A percentile compares a stretch with the other conserved stretches of the same genome.
Evolutionary conservation across 345 rosid species (phyloP).

Genomic region (Populus euphratica): DNA sequence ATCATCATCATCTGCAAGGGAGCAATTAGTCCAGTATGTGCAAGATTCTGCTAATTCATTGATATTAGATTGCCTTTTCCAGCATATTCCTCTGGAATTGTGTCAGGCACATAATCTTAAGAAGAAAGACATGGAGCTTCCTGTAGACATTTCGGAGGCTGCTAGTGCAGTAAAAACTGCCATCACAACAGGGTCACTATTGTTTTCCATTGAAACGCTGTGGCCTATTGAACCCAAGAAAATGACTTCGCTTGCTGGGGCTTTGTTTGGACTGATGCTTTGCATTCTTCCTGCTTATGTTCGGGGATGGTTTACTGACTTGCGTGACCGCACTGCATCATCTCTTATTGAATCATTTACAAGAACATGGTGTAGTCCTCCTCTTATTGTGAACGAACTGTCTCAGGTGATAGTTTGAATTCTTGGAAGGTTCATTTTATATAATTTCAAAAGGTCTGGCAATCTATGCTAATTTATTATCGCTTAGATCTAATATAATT

Average conservation of each 20-base stretch:
- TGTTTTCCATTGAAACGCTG: conserved; percentile 67
- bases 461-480: neutral
- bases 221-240: conserved; percentile 68
- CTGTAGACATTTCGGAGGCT: conserved; percentile 52
- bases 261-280: conserved; percentile 80
- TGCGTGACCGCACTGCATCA: conserved; percentile 77
- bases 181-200: conserved; percentile 58
- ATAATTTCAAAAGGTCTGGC: neutral
- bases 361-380: conserved; percentile 91
- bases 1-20: conserved; percentile 56
- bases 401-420: conserved; percentile 58
- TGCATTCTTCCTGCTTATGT: conserved; percentile 90
- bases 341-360: conserved; percentile 75
- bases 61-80: conserved; percentile 84
- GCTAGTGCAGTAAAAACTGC: conserved; percentile 67
- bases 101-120: conserved; percentile 51
- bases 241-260: conserved; percentile 81
- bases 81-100: conserved; percentile 73
- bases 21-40: conserved; percentile 70
- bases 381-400: conserved; percentile 65
- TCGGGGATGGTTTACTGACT: conserved; percentile 79
- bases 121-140: conserved; percentile 68
- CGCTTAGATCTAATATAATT: conserved; percentile 7
- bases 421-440: neutral
- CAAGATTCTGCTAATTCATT: conserved; percentile 57